These are phyloP conservation scores for Tricholomella constricta DNA, from an alignment of 768 basidiomycete species.

Conservation along the genomic window DNA sequence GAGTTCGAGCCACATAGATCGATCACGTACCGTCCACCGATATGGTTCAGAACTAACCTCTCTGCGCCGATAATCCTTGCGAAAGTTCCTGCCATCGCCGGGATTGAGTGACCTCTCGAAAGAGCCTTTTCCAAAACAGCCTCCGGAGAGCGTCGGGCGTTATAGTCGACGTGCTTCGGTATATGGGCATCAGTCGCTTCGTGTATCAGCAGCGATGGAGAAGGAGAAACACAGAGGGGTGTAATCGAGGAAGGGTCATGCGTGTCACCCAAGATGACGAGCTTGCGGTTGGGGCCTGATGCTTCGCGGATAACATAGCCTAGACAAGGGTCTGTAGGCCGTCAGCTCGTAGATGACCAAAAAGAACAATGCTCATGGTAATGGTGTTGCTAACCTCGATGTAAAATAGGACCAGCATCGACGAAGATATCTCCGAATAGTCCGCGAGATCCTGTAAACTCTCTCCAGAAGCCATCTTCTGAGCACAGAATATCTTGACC, in stretches of 20 bases:
- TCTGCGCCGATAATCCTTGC: constrained; percentile 62
- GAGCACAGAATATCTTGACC: constrained; percentile 61
- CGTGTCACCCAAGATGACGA: constrained; percentile 82
- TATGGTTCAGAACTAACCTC: constrained; percentile 74
- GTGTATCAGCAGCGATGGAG: constrained; percentile 75
- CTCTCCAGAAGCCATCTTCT: constrained; percentile 66
- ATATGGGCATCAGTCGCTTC: constrained; percentile 82
- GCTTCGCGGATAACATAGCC: constrained; percentile 75
- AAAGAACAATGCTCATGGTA: not conserved
- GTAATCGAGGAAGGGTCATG: constrained; percentile 60
- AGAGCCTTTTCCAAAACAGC: constrained; percentile 51
- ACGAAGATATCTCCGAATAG: constrained; percentile 49
- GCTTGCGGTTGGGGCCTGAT: constrained; percentile 50
- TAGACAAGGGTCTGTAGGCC: constrained; percentile 65
- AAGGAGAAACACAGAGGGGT: constrained; percentile 52
- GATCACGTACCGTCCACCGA: constrained; percentile 60
- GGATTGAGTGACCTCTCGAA: constrained; percentile 77
- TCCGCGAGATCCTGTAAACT: constrained; percentile 44
- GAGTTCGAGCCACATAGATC: not conserved
- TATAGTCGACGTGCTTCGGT: constrained; percentile 53
- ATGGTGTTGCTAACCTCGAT: constrained; percentile 57
- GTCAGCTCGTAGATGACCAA: not conserved
- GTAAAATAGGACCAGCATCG: constrained; percentile 74
- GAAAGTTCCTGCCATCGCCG: constrained; percentile 76
- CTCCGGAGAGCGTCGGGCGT: constrained; percentile 42